Base-by-base conservation (phyloP, 306 rosid species). In the Dicorynia guianensis region DNA sequence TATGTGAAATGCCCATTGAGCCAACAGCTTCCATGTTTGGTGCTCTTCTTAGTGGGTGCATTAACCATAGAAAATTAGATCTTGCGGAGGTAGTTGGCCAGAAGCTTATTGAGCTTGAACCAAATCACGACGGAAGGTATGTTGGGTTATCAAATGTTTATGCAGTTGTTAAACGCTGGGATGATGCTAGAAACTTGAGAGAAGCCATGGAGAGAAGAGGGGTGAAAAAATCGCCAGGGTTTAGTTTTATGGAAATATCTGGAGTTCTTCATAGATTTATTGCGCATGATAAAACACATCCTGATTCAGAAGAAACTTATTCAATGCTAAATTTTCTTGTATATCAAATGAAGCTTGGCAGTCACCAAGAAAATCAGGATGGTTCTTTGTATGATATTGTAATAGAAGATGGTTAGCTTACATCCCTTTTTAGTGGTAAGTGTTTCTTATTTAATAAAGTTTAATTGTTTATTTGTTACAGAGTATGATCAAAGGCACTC, bases 1-100 rank as follows among this genome's bases (percentile, higher is more conserved):
- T 92, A 54, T 80, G 87, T 82, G 83, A 72, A 83, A 92, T 88
- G 89, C 87, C 90, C 5, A 39, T 55, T 40, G 81, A 90, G 72
- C 92, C 97, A 52, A 88, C 93, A 0, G 76, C 90, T 75, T 85
- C 96, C 69, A 87, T 90, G 92, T 78, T 90, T 66, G 97, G 96
- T 50, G 92, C 97, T 50, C 77, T 92, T 34, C 73, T 92, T 20
- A 88, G 76, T 50, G 93, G 96, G 35, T 90, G 92, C 55, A 79
- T 87, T 63, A 90, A 85, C 81, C 92, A 92, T 69, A 79, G 92
- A 60, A 82, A 90, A 13, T 82, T 88, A 57, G 88, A 78, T 52
- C 85, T 92, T 12, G 96, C 92, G 8, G 90, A 90, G 77, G 63
- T 48, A 48, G 88, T 90, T 11, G 97, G 97, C 25, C 85, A 76